These are phyloP conservation scores for Asterophora parasitica DNA, from an alignment of 768 basidiomycete species.

Conservation along the genomic window DNA sequence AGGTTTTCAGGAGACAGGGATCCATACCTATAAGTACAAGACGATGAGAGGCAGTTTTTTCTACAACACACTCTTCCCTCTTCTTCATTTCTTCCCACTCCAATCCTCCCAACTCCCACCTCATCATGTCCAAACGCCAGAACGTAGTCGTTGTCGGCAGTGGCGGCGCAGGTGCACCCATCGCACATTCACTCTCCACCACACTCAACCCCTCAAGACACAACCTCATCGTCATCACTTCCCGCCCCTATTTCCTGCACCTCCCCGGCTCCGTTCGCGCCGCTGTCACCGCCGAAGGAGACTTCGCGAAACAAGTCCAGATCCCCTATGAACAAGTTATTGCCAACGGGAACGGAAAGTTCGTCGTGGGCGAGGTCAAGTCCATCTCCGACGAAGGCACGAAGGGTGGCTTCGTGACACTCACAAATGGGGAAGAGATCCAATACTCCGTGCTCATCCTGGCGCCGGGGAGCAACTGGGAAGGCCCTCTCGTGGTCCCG, in stretches of 20 bases:
- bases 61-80: too few relatives aligned
- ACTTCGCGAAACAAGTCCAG: constrained; percentile 39
- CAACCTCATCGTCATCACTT: constrained; percentile 50
- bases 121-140: constrained; percentile 3
- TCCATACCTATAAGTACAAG: too few relatives aligned
- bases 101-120: not conserved
- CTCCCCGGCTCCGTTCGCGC: constrained; percentile 52
- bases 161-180: constrained; percentile 48
- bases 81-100: not conserved
- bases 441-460: constrained; percentile 55
- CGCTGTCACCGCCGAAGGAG: constrained; percentile 38
- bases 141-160: constrained; percentile 46
- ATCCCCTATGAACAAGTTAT: constrained; percentile 51
- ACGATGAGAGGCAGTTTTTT: too few relatives aligned
- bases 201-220: constrained; percentile 43
- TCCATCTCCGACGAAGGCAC: constrained; percentile 25
- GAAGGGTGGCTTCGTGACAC: constrained; percentile 42
- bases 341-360: constrained; percentile 38
- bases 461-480: constrained; percentile 54
- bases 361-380: constrained; percentile 36
- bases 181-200: constrained; percentile 44
- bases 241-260: constrained; percentile 45
- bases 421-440: constrained; percentile 45
- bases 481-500: constrained; percentile 44
- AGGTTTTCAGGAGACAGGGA: too few relatives aligned